These are phyloP conservation scores for Stagonosporopsis cucurbitacearum DNA, from an alignment of 2,329 filamentous ascomycete species.

Conservation along the genomic window DNA sequence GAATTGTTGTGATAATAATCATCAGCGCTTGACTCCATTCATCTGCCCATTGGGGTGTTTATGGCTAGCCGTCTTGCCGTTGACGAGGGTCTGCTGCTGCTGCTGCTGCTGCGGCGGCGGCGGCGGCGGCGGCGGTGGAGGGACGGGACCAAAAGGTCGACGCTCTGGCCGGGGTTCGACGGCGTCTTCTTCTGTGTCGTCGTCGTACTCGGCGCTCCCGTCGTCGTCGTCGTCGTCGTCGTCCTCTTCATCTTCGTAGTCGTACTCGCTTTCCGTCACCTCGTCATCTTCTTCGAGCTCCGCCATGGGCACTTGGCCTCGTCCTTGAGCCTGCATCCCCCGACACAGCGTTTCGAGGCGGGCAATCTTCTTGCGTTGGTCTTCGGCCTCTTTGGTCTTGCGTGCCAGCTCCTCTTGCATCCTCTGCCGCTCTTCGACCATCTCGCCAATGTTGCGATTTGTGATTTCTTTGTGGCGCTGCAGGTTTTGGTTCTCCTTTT, in stretches of 20 bases:
- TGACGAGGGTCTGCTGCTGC: conserved; percentile 35
- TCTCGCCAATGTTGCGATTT: conserved; percentile 92
- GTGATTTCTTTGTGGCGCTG: conserved; percentile 93
- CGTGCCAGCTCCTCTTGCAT: conserved; percentile 76
- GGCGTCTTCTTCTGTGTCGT: conserved; percentile 64
- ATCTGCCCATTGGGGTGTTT: conserved; percentile 49
- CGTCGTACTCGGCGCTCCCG: conserved; percentile 60
- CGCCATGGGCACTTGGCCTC: conserved; percentile 67
- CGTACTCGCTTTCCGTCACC: conserved; percentile 52
- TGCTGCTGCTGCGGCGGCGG: conserved; percentile 45
- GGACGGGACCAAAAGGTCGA: conserved; percentile 47
- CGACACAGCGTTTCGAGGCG: conserved; percentile 95
- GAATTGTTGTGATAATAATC: conserved; percentile 21
- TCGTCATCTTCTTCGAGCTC: conserved; percentile 65
- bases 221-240: conserved; percentile 50
- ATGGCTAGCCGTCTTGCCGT: conserved; percentile 47
- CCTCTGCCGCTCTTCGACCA: conserved; percentile 90
- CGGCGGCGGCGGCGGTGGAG: conserved; percentile 47
- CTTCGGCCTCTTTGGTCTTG: conserved; percentile 76
- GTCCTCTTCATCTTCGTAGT: conserved; percentile 50
- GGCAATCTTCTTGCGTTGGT: conserved; percentile 82
- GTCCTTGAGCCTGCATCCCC: conserved; percentile 93
- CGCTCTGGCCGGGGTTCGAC: conserved; percentile 40
- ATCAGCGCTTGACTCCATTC: conserved; percentile 49
- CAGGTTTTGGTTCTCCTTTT: conserved; percentile 92